phyloP scores from a whole-genome alignment of 768 basidiomycete genomes.

The Podaxis carcinomalis region DNA sequence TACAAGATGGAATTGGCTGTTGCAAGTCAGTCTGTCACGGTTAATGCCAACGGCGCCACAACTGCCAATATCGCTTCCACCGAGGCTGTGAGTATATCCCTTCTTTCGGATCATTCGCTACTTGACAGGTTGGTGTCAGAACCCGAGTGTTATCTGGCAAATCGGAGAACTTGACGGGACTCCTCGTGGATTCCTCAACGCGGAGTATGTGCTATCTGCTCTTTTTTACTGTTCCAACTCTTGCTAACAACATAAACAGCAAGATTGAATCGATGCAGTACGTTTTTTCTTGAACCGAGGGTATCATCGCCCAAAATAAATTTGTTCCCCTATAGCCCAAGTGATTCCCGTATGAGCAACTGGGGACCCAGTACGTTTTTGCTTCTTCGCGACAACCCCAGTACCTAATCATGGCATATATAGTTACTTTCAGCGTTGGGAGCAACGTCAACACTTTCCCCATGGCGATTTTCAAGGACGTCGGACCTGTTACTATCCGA shows the following conservation, averaged over 20 bases:
- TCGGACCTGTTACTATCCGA: slow-evolving; percentile 27
- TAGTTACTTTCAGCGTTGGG: slow-evolving; percentile 30
- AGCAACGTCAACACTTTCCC: slow-evolving; percentile 23
- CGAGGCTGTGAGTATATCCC: slow-evolving; percentile 20
- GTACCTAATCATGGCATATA: neutral
- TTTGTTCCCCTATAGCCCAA: slow-evolving; percentile 21
- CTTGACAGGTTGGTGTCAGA: slow-evolving; percentile 29
- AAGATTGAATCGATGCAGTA: slow-evolving; percentile 32
- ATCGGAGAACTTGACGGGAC: slow-evolving; percentile 34
- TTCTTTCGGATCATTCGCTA: slow-evolving; percentile 1
- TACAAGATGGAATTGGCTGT: slow-evolving; percentile 34
- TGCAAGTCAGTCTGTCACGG: slow-evolving; percentile 21
- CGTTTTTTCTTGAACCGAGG: slow-evolving; percentile 3
- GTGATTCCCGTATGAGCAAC: slow-evolving; percentile 27
- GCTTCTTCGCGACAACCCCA: neutral
- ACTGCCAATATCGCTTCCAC: slow-evolving; percentile 28
- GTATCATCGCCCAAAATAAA: neutral
- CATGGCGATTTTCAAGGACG: slow-evolving; percentile 34
- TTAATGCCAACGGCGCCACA: slow-evolving; percentile 21
- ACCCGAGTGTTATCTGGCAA: slow-evolving; percentile 24
- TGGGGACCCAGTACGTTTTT: slow-evolving; percentile 27
- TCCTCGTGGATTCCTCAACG: slow-evolving; percentile 32
- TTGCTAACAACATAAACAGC: slow-evolving; percentile 15
- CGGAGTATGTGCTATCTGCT: slow-evolving; percentile 22
- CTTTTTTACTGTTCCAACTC: neutral